A percentile compares a stretch with the other conserved stretches of the same genome.
phyloP scores from a whole-genome alignment of 305 asterid species.

The Solanum hybrid region DNA sequence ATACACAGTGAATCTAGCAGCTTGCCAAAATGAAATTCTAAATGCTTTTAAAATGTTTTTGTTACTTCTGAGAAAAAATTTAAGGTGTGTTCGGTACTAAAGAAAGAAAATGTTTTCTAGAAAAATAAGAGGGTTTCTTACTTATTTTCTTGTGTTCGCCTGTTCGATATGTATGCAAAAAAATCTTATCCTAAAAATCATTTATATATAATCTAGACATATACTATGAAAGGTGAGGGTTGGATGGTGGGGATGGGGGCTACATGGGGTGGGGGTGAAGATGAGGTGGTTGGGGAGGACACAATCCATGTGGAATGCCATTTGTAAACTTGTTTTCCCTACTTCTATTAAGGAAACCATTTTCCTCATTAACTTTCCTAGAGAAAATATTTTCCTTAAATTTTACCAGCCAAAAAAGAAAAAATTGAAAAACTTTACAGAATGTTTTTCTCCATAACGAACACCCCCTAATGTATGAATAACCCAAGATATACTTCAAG shows the following conservation, averaged over 20 bases:
- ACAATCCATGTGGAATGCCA: not conserved
- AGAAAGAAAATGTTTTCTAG: not conserved
- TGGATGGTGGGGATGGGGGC: not conserved
- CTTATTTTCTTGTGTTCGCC: not conserved
- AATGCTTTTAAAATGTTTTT: not conserved
- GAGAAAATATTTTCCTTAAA: not conserved
- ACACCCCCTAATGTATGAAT: not conserved
- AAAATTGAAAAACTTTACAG: not conserved
- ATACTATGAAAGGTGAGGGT: not conserved
- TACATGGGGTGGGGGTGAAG: not conserved
- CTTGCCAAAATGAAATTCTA: not conserved
- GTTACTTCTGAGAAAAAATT: not conserved
- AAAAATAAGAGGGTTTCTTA: not conserved
- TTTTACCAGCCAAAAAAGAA: not conserved
- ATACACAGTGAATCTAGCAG: not conserved
- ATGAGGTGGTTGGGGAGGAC: not conserved
- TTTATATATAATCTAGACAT: not conserved
- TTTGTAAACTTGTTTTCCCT: not conserved
- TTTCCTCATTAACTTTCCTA: not conserved
- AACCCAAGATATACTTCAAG: not conserved
- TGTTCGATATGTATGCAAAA: not conserved
- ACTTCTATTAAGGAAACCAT: not conserved
- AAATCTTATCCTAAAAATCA: not conserved
- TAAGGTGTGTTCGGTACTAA: no score
- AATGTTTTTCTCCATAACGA: not conserved